Percentiles rank a stretch among this genome's conserved stretches.
Evolutionary conservation across 805 yeast species (phyloP).

Genomic region (Saitoella complicata): DNA sequence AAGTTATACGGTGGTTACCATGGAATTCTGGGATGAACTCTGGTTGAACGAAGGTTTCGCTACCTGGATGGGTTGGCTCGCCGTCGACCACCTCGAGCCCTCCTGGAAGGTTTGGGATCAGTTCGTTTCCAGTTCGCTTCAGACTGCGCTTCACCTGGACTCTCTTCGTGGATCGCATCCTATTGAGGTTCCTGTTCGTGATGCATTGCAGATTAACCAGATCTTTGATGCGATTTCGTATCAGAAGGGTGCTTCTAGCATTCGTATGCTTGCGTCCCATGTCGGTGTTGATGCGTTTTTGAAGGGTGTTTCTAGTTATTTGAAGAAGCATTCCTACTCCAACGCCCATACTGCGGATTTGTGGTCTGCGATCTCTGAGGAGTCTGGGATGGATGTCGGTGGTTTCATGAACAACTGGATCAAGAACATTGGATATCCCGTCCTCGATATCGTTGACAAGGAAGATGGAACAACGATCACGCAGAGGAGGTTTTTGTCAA

Average conservation of each 20-base stretch:
- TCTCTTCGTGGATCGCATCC: slow-evolving; percentile 72
- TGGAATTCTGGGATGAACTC: slow-evolving; percentile 87
- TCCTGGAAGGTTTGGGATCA: slow-evolving; percentile 79
- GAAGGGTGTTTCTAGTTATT: slow-evolving; percentile 63
- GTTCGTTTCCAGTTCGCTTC: slow-evolving; percentile 59
- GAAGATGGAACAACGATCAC: slow-evolving; percentile 34
- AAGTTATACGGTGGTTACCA: slow-evolving; percentile 39
- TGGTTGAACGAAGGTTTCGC: slow-evolving; percentile 87
- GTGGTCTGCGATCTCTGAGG: slow-evolving; percentile 58
- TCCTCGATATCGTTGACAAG: slow-evolving; percentile 47
- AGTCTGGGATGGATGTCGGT: slow-evolving; percentile 56
- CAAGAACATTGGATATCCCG: slow-evolving; percentile 62
- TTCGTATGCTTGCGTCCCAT: slow-evolving; percentile 68
- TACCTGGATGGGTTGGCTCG: slow-evolving; percentile 82
- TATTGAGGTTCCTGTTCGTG: slow-evolving; percentile 64
- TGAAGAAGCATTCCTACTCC: slow-evolving; percentile 60
- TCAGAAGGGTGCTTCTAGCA: slow-evolving; percentile 62
- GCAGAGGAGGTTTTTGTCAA: slow-evolving; percentile 59
- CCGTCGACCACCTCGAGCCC: slow-evolving; percentile 59
- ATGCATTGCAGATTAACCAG: slow-evolving; percentile 67
- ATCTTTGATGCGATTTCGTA: slow-evolving; percentile 75
- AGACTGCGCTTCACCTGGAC: slow-evolving; percentile 54
- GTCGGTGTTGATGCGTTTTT: slow-evolving; percentile 62
- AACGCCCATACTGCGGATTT: slow-evolving; percentile 63
- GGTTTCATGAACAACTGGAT: slow-evolving; percentile 70